phyloP scores from a whole-genome alignment of 371 early-diverging fungal genomes.

The Apophysomyces trapeziformis region DNA sequence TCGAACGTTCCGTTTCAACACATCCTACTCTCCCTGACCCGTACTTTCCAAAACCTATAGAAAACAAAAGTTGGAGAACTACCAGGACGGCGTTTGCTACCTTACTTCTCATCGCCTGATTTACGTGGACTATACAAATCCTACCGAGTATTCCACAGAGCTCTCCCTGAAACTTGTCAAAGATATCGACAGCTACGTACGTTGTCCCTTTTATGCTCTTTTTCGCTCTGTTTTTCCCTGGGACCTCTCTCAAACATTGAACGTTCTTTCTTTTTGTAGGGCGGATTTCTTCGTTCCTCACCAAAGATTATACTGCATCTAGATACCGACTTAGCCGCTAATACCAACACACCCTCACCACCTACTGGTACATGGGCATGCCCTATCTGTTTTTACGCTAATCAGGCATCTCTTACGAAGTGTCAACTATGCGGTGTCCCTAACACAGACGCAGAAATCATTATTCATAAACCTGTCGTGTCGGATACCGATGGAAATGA shows the following conservation, averaged over 20 bases:
- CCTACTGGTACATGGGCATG: slow-evolving; percentile 67
- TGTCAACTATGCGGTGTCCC: slow-evolving; percentile 80
- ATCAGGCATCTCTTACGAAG: slow-evolving; percentile 49
- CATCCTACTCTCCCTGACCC: background rate
- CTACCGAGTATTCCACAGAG: slow-evolving; percentile 61
- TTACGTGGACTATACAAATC: slow-evolving; percentile 71
- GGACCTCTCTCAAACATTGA: background rate
- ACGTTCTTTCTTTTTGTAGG: slow-evolving; percentile 35
- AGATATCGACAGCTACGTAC: slow-evolving; percentile 62
- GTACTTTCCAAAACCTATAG: slow-evolving; percentile 18
- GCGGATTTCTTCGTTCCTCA: slow-evolving; percentile 69
- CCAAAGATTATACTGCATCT: slow-evolving; percentile 65
- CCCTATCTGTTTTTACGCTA: slow-evolving; percentile 72
- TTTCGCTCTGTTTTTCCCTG: slow-evolving; percentile 16
- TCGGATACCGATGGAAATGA: slow-evolving; percentile 17
- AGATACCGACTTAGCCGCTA: slow-evolving; percentile 24
- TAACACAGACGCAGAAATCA: slow-evolving; percentile 16
- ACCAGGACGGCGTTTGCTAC: slow-evolving; percentile 78
- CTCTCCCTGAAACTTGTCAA: slow-evolving; percentile 54
- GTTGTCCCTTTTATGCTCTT: slow-evolving; percentile 6
- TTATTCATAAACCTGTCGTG: slow-evolving; percentile 1
- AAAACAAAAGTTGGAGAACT: slow-evolving; percentile 58
- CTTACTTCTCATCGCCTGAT: slow-evolving; percentile 78
- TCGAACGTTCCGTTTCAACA: too few relatives aligned
- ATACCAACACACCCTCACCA: slow-evolving; percentile 16